These are phyloP conservation scores for Pontederia paniculata DNA, from an alignment of 176 grass and related monocot genomes.

Conservation along the genomic window DNA sequence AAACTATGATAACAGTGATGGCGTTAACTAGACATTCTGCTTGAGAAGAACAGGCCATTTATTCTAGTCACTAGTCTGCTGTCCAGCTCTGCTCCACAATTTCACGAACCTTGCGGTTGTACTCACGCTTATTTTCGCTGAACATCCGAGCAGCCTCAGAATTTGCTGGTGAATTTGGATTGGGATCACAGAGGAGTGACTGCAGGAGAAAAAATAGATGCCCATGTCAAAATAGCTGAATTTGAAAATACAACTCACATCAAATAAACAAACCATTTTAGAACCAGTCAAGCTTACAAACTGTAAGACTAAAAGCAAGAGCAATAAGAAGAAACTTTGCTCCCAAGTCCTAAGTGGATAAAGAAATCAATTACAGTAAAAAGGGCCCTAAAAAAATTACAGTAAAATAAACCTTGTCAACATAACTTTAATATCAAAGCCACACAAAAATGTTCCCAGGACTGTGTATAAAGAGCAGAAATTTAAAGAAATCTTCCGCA, in stretches of 20 bases:
- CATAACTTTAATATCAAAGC: no score
- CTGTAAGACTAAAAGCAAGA: no score
- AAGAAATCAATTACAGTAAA: no score
- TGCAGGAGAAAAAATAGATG: slow-evolving; percentile 22
- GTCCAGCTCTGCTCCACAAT: slow-evolving; percentile 97
- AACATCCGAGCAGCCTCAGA: slow-evolving; percentile 79
- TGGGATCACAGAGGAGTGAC: slow-evolving; percentile 86
- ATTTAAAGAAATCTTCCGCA: no score
- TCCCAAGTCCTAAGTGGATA: no score
- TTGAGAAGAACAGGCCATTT: not conserved
- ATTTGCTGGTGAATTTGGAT: slow-evolving; percentile 86
- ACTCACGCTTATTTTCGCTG: slow-evolving; percentile 88
- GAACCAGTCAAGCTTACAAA: no score
- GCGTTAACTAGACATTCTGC: not conserved
- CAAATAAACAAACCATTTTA: not conserved
- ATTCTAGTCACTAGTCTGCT: slow-evolving; percentile 37
- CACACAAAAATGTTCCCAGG: no score
- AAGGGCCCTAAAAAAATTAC: no score
- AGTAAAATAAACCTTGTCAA: no score
- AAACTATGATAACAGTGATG: not conserved
- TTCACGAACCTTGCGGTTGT: slow-evolving; percentile 75
- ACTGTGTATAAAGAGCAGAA: no score
- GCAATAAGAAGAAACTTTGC: no score
- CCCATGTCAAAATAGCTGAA: not conserved
- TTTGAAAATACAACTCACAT: not conserved